Base-by-base conservation (phyloP, 192 early-diverging fungal species). In the Tieghemiomyces parasiticus region DNA sequence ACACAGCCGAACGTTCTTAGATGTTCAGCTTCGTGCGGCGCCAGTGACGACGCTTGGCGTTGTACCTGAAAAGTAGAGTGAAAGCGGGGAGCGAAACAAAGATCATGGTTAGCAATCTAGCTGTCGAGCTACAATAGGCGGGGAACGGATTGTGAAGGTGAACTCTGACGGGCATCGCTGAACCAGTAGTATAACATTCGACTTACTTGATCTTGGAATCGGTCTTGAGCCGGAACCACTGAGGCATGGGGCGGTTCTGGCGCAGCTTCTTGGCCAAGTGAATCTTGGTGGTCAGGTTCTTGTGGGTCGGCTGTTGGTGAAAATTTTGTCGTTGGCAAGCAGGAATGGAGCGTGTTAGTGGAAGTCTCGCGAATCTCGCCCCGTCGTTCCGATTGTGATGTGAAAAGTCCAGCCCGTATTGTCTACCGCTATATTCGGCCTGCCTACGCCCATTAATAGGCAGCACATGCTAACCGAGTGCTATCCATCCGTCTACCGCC, bases 11-110 rank as follows among this genome's bases (percentile, higher is more conserved):
- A 42, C 38, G 16, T 10, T 10, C 38, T 92, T 93, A 97, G 67
- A 95, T 70, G 78, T 88, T 86, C 68, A 94, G 80, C 89, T 99
- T 97, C 75, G 90, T 97, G 71, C 89, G 88, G 79, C 95, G 89
- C 95, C 95, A 99, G 89, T 97, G 84, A 61, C 93, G 87, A 62
- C 95, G 84, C 92, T 99, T 99, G 66, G 90, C 81, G 83, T 95
- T 99, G 87, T 94, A 99, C 65, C 91, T 91, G 64, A 16, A 65
- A 31, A 47, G 53, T 24, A 22, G 14, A 61, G 19, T 22, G 6
- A 63, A 22, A 60, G 13, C n/a, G 24, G 60, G 22, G 2, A 35
- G 26, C 20, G 58, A 33, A 58, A 61, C 2, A 46, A 59, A 12
- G 1, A 33, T 1, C 12, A 8, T 60, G 44, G 22, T 35, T 59